Evolutionary conservation across 805 yeast species (phyloP), one percentile per base, ranked within the genome.

Genomic region (Candida ovalis): DNA sequence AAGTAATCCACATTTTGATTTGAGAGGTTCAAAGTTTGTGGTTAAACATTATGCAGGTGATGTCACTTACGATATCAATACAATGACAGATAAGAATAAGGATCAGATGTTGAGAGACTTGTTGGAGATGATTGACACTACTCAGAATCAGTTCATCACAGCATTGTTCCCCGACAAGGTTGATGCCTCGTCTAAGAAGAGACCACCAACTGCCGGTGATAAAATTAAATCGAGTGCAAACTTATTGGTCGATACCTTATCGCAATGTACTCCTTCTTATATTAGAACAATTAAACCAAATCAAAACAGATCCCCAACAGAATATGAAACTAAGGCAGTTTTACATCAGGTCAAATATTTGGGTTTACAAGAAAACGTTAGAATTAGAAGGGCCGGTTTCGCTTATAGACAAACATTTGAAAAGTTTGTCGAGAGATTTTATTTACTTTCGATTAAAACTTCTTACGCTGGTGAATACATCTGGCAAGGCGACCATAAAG

Each of bases 1-100:
- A 6, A 68, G 78, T 21, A 91, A 90, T 66, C 85, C 88, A 22
- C 95, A 94, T 66, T 90, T 94, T 63, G 97, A 91, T 60, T 78
- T 87, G 59, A 82, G 99, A 62, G 83, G 87, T 53, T 79, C 84
- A 30, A 92, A 94, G 66, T 94, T 94, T 57, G 72, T 94, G 47
- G 81, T 94, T 62, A 91, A 88, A 70, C 99, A 94, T 70, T 94
- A 94, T 71, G 99, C 99, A 21, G 99, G 99, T 63, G 99, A 94
- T 71, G 99, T 94, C 42, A 86, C 90, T 12, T 94, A 94, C 63
- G 96, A 91, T 53, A 83, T 91, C 45, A 72, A 75, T 27, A 86
- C 87, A 6, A 90, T 94, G 88, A 94, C 99, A 2, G 98, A 94
- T 67, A 94, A 94, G 69, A 94, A 94, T 68, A 94, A 94, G 69